Base-by-base conservation (phyloP, 2,329 filamentous ascomycete genomes). In the Pseudopithomyces chartarum region DNA sequence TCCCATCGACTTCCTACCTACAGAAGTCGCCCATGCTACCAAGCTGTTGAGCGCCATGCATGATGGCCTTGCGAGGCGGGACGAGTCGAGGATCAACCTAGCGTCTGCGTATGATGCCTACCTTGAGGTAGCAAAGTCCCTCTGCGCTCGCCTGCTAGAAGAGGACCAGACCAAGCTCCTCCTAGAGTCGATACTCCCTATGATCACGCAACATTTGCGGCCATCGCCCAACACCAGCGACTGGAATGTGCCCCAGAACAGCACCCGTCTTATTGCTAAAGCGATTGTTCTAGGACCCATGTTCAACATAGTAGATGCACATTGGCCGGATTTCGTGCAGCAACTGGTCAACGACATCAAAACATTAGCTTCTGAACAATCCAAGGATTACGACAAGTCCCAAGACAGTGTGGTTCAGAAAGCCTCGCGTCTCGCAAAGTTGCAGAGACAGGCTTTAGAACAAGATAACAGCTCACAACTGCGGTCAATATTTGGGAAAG, bases 361-460 rank as follows among this genome's bases (percentile, higher is more conserved):
- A 52, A 85, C 85, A 6, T 96, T 92, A 0, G 82, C 91, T 5
- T 92, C 93, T 0, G 92, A 94, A 69, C 87, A 94, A 54, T 92
- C 92, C 0, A 89, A 89, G 59, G 90, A 92, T 17, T 90, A 90
- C 63, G 82, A 85, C 23, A 81, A 82, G 40, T 96, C 91, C 0
- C 92, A 97, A 70, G 82, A 85, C 49, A 80, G 81, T 39, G 82
- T 96, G 23, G 84, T 85, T 10, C 81, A 87, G 6, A 84, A 90
- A 65, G 87, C 88, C 0, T 80, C 82, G 44, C 87, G 90, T 0
- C 91, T 78, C 66, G 73, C 91, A 78, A 88, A 90, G 58, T 77
- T 83, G 1, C 75, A 66, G 62, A 61, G 61, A 19, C 57, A 66
- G 46, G 58, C 58, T 2, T 46, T 71, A 11, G 49, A 60, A 19